Evolutionary conservation across 495 filamentous ascomycete species (phyloP).

Genomic region (Barbatosphaeria neglecta): DNA sequence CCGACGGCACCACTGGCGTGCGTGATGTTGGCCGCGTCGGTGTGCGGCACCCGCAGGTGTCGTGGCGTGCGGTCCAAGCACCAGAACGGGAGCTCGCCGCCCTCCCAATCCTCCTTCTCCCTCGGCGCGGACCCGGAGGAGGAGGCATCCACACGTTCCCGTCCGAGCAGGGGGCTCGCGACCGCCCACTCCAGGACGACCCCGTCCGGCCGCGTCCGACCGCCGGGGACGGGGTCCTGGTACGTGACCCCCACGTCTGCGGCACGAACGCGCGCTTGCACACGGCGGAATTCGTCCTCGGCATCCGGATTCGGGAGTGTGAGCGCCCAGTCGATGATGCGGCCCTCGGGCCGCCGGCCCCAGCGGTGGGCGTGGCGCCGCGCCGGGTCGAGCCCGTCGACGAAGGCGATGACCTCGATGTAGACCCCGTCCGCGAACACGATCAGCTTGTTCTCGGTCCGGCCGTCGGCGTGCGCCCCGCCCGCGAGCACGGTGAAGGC

Average conservation of each 20-base stretch:
- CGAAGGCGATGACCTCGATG: slow-evolving; percentile 49
- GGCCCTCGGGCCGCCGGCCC: slow-evolving; percentile 29
- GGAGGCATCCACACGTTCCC: no score
- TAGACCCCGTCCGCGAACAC: slow-evolving; percentile 45
- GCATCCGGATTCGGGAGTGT: slow-evolving; percentile 18
- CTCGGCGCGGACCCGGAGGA: no score
- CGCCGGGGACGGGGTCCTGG: slow-evolving; percentile 26
- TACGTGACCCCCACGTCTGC: slow-evolving; percentile 25
- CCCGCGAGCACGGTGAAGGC: slow-evolving; percentile 45
- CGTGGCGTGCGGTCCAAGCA: slow-evolving; percentile 43
- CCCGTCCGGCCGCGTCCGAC: slow-evolving; percentile 32
- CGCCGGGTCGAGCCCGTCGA: slow-evolving; percentile 26
- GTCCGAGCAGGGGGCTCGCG: slow-evolving; percentile 30
- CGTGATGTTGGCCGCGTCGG: slow-evolving; percentile 11
- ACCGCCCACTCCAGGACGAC: slow-evolving; percentile 37
- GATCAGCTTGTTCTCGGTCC: slow-evolving; percentile 45
- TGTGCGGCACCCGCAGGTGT: slow-evolving; percentile 28
- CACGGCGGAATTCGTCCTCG: slow-evolving; percentile 12
- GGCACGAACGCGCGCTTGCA: slow-evolving; percentile 14
- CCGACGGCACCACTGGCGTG: slow-evolving; percentile 36
- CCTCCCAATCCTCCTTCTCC: slow-evolving; percentile 1
- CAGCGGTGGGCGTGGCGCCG: slow-evolving; percentile 35
- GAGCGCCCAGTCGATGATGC: slow-evolving; percentile 44
- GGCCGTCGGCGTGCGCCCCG: slow-evolving; percentile 38
- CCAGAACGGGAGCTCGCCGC: slow-evolving; percentile 40